Evolutionary conservation across 2,329 filamentous ascomycete genomes (phyloP).

Genomic region (Blastomyces parvus): DNA sequence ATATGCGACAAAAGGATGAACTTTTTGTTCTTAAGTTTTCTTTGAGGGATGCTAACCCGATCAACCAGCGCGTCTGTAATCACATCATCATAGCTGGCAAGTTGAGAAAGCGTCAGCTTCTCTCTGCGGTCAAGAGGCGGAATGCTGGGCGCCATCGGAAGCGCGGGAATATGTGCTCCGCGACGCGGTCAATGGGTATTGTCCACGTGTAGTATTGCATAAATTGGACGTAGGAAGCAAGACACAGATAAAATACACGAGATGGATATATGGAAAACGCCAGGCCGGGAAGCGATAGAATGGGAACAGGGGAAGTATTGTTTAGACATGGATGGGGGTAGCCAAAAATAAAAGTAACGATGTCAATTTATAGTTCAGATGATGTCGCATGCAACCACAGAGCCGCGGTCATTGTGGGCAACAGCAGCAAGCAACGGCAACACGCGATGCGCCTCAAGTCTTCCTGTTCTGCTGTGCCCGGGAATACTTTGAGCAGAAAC

Average conservation of each 20-base stretch:
- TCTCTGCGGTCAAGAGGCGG: conserved; percentile 44
- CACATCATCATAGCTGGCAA: conserved; percentile 91
- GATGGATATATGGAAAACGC: neutral
- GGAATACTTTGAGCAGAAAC: neutral
- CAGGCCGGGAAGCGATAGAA: neutral
- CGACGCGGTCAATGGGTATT: neutral
- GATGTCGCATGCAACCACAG: conserved; percentile 1
- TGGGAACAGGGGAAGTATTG: neutral
- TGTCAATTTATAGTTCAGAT: neutral
- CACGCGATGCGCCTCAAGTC: neutral
- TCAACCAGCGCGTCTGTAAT: conserved; percentile 91
- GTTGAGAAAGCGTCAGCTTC: conserved; percentile 71
- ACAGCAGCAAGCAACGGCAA: neutral
- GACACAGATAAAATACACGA: neutral
- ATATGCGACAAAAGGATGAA: conserved; percentile 1
- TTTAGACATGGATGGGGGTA: neutral
- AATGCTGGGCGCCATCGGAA: conserved; percentile 14
- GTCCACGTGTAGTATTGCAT: neutral
- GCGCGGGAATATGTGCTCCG: neutral
- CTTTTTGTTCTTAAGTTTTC: neutral
- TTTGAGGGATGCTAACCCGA: conserved; percentile 55
- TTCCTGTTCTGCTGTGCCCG: neutral
- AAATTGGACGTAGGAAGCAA: neutral
- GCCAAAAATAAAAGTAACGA: neutral
- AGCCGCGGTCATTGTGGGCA: conserved; percentile 6